Base-by-base conservation (phyloP, 352 stramenopile species). In the Phytophthora kernoviae region DNA sequence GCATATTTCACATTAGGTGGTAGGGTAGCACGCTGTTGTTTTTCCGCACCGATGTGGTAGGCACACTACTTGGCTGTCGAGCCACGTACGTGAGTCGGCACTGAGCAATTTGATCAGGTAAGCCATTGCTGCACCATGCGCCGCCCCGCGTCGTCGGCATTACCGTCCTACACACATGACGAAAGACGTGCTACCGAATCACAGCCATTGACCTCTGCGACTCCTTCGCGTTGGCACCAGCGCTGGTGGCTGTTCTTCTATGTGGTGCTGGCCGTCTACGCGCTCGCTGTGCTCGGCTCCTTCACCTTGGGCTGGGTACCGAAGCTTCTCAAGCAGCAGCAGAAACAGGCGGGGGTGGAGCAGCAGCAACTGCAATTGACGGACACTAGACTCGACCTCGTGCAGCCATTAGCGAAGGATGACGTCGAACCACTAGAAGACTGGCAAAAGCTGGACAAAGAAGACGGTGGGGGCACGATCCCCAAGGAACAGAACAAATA, bases 221-320 rank as follows among this genome's bases (percentile, higher is more conserved):
- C 30, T 2, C 6, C 30, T 17, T 9, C 50, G 14, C 55, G 37
- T n/a, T 54, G 43, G 41, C 37, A 50, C 30, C 32, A 42, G 11
- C 48, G 46, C 27, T 67, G 62, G 68, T 64, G 59, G 63, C 34
- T 62, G 27, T 40, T 68, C 26, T 73, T 77, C 46, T 73, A 70
- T 50, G 54, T 59, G 24, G 52, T 77, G 27, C 41, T 73, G 32
- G 68, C 42, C 18, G 32, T 57, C 41, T 77, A 77, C 42, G 54
- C 55, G n/a, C 12, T 68, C n/a, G 17, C 42, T 5, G 48, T 64
- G 36, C 18, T 71, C 21, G 30, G 54, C 20, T 72, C 58, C 32
- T 65, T 70, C n/a, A 14, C 44, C 14, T 36, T 45, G 9, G 45
- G 47, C 20, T 64, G 30, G 40, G 6, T 44, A 6, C 37, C 52